phyloP scores from a whole-genome alignment of 2,329 filamentous ascomycete genomes.

The Ophiosphaerella herpotricha region DNA sequence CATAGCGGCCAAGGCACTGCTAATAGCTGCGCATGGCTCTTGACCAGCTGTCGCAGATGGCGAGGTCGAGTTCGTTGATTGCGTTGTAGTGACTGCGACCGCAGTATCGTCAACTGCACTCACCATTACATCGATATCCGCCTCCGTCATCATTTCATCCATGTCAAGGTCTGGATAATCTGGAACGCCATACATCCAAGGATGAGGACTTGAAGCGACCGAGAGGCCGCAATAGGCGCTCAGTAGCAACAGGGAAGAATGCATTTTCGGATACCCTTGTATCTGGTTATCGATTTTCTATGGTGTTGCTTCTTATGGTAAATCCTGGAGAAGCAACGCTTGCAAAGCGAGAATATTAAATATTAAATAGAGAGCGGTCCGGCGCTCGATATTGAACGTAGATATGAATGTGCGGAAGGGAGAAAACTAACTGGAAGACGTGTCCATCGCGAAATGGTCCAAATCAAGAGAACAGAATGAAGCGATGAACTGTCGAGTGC shows the following conservation, averaged over 20 bases:
- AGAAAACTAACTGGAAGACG: neutral
- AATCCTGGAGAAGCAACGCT: neutral
- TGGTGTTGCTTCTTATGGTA: neutral
- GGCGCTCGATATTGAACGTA: slow-evolving; percentile 13
- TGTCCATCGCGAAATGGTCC: slow-evolving; percentile 1
- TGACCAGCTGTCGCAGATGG: slow-evolving; percentile 21
- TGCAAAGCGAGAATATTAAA: slow-evolving; percentile 3
- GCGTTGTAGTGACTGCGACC: slow-evolving; percentile 14
- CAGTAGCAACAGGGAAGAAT: slow-evolving; percentile 21
- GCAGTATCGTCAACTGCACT: slow-evolving; percentile 22
- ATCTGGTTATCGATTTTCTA: neutral
- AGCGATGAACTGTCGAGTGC: slow-evolving; percentile 5
- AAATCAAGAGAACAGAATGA: neutral
- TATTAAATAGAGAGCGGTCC: slow-evolving; percentile 24
- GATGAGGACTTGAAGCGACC: slow-evolving; percentile 25
- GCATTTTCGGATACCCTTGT: slow-evolving; percentile 18
- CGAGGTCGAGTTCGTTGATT: slow-evolving; percentile 16
- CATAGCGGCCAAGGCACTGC: slow-evolving; percentile 29
- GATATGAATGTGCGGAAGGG: neutral
- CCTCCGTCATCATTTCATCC: slow-evolving; percentile 31
- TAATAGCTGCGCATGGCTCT: slow-evolving; percentile 41
- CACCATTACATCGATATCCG: slow-evolving; percentile 21
- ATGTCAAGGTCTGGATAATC: slow-evolving; percentile 33
- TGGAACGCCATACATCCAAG: slow-evolving; percentile 43
- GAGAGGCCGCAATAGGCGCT: slow-evolving; percentile 24